Evolutionary conservation across 345 rosid genomes (phyloP).

Genomic region (Eucalyptus sp.): DNA sequence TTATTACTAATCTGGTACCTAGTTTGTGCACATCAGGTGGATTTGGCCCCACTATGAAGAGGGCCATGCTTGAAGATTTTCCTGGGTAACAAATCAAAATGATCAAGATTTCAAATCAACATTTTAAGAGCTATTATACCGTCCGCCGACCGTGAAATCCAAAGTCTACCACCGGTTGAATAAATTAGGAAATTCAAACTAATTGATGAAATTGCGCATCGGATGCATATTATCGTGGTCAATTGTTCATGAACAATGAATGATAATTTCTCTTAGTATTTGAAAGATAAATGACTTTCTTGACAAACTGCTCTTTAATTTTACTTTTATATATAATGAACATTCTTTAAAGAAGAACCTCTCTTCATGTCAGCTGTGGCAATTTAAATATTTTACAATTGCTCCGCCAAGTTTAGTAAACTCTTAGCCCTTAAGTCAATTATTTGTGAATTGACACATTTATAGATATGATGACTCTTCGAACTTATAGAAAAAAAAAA

Average conservation of each 20-base stretch:
- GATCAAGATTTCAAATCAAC: slow-evolving; percentile 13
- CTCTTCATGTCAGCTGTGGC: background rate
- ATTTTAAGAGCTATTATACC: background rate
- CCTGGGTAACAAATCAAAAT: slow-evolving; percentile 48
- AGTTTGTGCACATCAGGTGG: slow-evolving; percentile 40
- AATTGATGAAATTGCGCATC: background rate
- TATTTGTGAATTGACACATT: background rate
- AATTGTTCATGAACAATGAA: background rate
- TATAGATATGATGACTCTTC: background rate
- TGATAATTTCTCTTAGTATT: background rate
- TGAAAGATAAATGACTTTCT: background rate
- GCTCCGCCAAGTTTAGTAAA: background rate
- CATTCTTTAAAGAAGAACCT: background rate
- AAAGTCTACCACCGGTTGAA: background rate
- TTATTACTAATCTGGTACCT: slow-evolving; percentile 31
- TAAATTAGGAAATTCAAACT: background rate
- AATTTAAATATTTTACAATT: background rate
- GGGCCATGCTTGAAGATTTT: slow-evolving; percentile 11
- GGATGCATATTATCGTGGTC: background rate
- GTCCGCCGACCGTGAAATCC: background rate
- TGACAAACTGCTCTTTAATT: background rate
- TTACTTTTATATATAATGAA: background rate
- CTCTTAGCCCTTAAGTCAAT: background rate
- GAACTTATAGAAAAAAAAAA: background rate
- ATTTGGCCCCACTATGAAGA: slow-evolving; percentile 1